Base-by-base conservation (phyloP, 2,329 filamentous ascomycete species). In the Phialophora macrospora region DNA sequence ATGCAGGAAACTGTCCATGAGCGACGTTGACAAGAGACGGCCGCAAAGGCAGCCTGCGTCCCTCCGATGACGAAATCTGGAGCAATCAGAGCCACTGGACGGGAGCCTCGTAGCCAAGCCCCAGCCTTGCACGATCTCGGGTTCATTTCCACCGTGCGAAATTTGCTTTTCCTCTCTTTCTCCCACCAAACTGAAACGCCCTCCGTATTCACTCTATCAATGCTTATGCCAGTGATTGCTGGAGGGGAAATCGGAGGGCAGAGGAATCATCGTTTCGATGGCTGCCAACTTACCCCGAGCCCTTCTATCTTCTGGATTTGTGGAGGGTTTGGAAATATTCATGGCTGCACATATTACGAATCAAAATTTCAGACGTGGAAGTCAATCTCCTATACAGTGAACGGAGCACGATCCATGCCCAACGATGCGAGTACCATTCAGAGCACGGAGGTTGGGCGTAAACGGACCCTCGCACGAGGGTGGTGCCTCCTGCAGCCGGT, bases 181-280 rank as follows among this genome's bases (percentile, higher is more conserved):
- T 76, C 71, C 75, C 71, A n/a, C 72, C 73, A 72, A 79, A 79
- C 78, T 78, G 74, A 76, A 72, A 65, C 74, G 51, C 75, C 79
- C 79, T 80, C 74, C 77, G 75, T 80, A 81, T 81, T 81, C 79
- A 81, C 79, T 81, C 78, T 78, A 72, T 68, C 70, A 73, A 74
- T 75, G 76, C 74, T 75, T 55, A 74, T 54, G 30, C 52, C 62
- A 58, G 69, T 72, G 65, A 75, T 74, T 73, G 75, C 72, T 74
- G 74, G 79, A 81, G 79, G 79, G 79, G 79, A 81, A 81, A 81
- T 74, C 75, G 77, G 72, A 65, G 79, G 79, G 77, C 60, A 80
- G 78, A 81, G 67, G 62, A 68, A 74, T 34, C 32, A 48, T 62
- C 60, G 64, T 70, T 75, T 65, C 70, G 41, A 62, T 65, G 71